Base-by-base conservation (phyloP, 2,329 filamentous ascomycete species). In the Colletotrichum sp. region DNA sequence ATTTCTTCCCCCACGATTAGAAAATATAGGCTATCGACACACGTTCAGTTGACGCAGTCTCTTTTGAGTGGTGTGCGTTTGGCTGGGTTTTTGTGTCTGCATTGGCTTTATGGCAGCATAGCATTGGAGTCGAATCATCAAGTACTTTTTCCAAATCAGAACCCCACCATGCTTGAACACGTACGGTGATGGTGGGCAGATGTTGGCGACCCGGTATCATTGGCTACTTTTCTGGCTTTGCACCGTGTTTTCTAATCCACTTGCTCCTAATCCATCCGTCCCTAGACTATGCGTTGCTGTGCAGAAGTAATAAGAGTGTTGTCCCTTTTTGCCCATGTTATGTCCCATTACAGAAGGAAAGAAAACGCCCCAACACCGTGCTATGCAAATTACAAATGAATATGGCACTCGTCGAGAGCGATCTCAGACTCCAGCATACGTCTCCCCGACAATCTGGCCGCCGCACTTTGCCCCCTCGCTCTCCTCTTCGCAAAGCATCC, bases 401-500 rank as follows among this genome's bases (percentile, higher is more conserved):
- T 24, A 34, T 8, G 24, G 18, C 18, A 8, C 12, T 16, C 6
- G 65, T 34, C 21, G 16, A 8, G 12, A 21, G 13, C 9, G 5
- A 18, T 12, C 4, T n/a, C 49, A 78, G 28, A 78, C 66, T 18
- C 76, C 77, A 18, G 74, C 71, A 64, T 68, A 78, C 13, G 77
- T 78, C 67, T 78, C 59, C 15, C 72, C 76, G 7, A 78, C 49
- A n/a, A 77, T 59, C 32, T 65, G 68, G 8, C 72, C 68, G 4
- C 80, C 80, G 32, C 79, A 79, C 9, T 76, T 73, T 1, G 68
- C 68, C 6, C 63, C 72, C 15, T 32, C 62, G n/a, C 44, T 4
- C 44, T 80, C 78, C 70, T 78, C 78, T 24, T 76, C 76, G 28
- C 77, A 77, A 36, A 80, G 75, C 76, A 80, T 76, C 28, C 71